Percentiles rank a stretch among this genome's conserved stretches.
Conservation (phyloP, 768 basidiomycete species). For the Boletus vinaceobasis region DNA sequence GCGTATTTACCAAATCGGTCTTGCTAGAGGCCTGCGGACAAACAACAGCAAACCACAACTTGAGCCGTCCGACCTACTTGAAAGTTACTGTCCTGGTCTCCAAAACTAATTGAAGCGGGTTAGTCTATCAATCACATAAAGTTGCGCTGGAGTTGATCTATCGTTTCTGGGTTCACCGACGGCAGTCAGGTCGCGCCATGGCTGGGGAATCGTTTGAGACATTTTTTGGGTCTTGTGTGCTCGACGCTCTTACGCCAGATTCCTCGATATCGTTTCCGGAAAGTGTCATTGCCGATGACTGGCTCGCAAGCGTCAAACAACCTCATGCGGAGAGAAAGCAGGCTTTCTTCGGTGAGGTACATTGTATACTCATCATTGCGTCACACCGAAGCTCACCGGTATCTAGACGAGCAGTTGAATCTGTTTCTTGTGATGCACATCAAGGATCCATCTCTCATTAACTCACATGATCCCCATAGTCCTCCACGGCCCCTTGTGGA, state of each 20-base stretch:
- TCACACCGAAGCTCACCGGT: constrained; percentile 15
- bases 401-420: constrained; percentile 54
- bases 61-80: neutral
- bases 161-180: neutral
- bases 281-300: constrained; percentile 43
- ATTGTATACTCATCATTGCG: constrained; percentile 9
- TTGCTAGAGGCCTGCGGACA: constrained; percentile 16
- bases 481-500: constrained; percentile 45
- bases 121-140: neutral
- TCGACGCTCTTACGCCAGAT: constrained; percentile 64
- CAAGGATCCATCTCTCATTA: constrained; percentile 33
- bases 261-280: constrained; percentile 61
- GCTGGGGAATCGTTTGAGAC: constrained; percentile 52
- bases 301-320: constrained; percentile 48
- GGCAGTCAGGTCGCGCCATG: constrained; percentile 12
- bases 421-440: constrained; percentile 42
- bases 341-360: constrained; percentile 70
- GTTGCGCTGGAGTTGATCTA: neutral
- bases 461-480: constrained; percentile 14
- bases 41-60: constrained; percentile 17
- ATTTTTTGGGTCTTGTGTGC: constrained; percentile 54
- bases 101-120: neutral
- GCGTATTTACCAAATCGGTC: constrained; percentile 14
- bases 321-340: constrained; percentile 51
- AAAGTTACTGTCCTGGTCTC: neutral